phyloP scores from a whole-genome alignment of 2,329 filamentous ascomycete species.

The Fusarium chuoi region DNA sequence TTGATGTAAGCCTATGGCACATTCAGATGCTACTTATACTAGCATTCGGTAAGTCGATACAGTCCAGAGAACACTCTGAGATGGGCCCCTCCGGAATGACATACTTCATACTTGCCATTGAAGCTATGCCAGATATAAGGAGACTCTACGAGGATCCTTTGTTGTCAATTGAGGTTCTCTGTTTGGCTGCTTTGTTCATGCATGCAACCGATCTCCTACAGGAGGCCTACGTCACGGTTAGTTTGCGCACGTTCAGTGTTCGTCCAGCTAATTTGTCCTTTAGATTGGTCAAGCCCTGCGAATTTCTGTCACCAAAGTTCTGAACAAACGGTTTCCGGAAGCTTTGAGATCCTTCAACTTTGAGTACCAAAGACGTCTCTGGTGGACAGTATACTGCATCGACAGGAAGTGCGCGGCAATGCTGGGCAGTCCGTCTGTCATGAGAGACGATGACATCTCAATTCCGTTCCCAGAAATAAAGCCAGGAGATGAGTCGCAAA shows the following conservation, averaged over 20 bases:
- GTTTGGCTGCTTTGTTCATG: constrained; percentile 32
- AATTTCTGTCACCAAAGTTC: constrained; percentile 25
- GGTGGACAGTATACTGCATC: constrained; percentile 39
- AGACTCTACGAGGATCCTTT: constrained; percentile 29
- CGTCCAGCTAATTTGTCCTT: not conserved
- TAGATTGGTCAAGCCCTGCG: constrained; percentile 34
- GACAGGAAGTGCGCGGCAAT: constrained; percentile 35
- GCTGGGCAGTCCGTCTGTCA: constrained; percentile 29
- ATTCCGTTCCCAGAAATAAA: constrained; percentile 28
- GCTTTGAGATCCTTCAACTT: constrained; percentile 19
- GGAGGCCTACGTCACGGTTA: constrained; percentile 33
- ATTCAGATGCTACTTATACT: constrained; percentile 35
- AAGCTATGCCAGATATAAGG: constrained; percentile 33
- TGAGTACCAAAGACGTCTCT: constrained; percentile 30
- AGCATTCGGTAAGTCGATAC: constrained; percentile 31
- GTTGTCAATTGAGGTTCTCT: constrained; percentile 34
- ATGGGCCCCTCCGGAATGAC: constrained; percentile 31
- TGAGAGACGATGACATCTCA: constrained; percentile 32
- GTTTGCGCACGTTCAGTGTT: not conserved
- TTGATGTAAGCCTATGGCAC: constrained; percentile 25
- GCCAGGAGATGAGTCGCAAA: constrained; percentile 17
- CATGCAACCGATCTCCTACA: constrained; percentile 34
- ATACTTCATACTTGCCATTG: constrained; percentile 30
- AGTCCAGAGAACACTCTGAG: constrained; percentile 34
- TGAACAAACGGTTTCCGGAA: constrained; percentile 33